Percentiles rank a stretch among this genome's conserved stretches.
These are phyloP conservation scores for Taphrina wiesneri DNA, from an alignment of 1,139 yeast genomes.

Conservation along the genomic window DNA sequence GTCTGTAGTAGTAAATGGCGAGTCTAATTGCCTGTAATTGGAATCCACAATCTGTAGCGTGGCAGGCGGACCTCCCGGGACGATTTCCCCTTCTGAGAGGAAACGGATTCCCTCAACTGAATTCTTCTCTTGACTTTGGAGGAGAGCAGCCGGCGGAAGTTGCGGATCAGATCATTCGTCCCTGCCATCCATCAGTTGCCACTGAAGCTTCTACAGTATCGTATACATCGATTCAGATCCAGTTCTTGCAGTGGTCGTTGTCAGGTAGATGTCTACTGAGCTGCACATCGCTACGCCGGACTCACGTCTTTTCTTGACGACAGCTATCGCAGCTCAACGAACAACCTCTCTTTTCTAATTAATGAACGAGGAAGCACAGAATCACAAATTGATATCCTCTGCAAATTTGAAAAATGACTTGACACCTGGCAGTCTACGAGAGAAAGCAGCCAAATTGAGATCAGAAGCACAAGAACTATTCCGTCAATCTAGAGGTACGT, in stretches of 20 bases:
- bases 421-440: neutral
- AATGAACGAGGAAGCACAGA: constrained; percentile 9
- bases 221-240: too few relatives aligned
- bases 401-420: neutral
- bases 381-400: neutral
- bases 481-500: neutral
- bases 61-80: neutral
- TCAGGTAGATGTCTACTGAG: too few relatives aligned
- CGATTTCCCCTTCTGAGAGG: neutral
- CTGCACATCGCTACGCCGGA: too few relatives aligned
- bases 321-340: too few relatives aligned
- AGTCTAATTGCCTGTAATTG: neutral
- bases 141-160: neutral
- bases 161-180: neutral
- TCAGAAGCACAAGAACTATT: constrained; percentile 5
- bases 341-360: too few relatives aligned
- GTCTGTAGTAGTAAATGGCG: neutral
- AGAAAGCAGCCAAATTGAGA: neutral
- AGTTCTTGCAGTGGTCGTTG: too few relatives aligned
- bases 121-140: neutral
- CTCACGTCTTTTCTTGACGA: too few relatives aligned
- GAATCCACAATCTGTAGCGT: neutral
- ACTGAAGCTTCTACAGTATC: too few relatives aligned
- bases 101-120: neutral
- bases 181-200: neutral